Evolutionary conservation across 2,329 filamentous ascomycete species (phyloP).

Genomic region (Venturia nashicola): DNA sequence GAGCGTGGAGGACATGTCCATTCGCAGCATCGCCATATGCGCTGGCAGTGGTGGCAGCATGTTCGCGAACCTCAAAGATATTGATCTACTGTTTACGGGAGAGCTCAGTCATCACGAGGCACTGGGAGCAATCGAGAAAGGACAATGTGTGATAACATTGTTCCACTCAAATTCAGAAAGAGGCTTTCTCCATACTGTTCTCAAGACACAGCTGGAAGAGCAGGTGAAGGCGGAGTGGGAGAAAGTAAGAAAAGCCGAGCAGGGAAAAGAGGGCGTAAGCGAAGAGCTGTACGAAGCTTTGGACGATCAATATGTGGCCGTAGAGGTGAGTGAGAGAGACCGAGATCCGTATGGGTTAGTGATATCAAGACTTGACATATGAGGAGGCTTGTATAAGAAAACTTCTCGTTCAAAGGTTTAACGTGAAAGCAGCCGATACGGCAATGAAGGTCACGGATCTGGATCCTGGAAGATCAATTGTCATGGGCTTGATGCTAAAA

Average conservation of each 20-base stretch:
- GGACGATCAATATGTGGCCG: constrained; percentile 42
- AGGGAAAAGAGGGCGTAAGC: constrained; percentile 20
- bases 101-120: constrained; percentile 92
- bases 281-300: constrained; percentile 35
- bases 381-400: not conserved
- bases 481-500: not conserved
- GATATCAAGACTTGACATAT: constrained; percentile 15
- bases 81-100: constrained; percentile 79
- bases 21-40: constrained; percentile 70
- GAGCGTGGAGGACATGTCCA: constrained; percentile 40
- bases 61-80: constrained; percentile 51
- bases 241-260: constrained; percentile 30
- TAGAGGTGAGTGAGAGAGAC: constrained; percentile 69
- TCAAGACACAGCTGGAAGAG: constrained; percentile 53
- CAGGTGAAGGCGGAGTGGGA: constrained; percentile 46
- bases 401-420: not conserved
- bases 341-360: constrained; percentile 80
- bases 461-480: not conserved
- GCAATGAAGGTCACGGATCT: not conserved
- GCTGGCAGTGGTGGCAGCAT: constrained; percentile 78
- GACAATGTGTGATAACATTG: constrained; percentile 68
- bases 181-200: constrained; percentile 60
- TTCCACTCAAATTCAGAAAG: constrained; percentile 94
- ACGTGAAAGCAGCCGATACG: not conserved
- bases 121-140: constrained; percentile 71